Evolutionary conservation across 1,284 basidiomycete genomes (phyloP).

Genomic region (Entoloma clypeatum): DNA sequence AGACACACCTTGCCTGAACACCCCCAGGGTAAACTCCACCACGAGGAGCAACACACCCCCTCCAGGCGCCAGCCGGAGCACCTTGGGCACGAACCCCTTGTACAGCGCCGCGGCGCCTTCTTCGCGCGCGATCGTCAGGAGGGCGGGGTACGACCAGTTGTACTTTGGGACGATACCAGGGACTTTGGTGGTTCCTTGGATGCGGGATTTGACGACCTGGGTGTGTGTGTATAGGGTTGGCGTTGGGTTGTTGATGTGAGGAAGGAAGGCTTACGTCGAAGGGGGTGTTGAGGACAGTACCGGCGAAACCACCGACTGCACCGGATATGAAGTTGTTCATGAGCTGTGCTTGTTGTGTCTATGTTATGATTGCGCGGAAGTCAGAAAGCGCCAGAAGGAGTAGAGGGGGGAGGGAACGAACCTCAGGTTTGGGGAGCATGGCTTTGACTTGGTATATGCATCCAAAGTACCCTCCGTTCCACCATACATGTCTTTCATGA

Average conservation of each 20-base stretch:
- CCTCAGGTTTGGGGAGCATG: slow-evolving; percentile 82
- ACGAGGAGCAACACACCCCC: slow-evolving; percentile 92
- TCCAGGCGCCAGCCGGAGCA: slow-evolving; percentile 86
- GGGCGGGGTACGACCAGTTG: slow-evolving; percentile 89
- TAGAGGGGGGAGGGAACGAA: slow-evolving; percentile 27
- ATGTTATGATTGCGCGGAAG: background rate
- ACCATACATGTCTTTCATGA: slow-evolving; percentile 67
- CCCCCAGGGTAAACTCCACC: slow-evolving; percentile 76
- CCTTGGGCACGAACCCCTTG: slow-evolving; percentile 89
- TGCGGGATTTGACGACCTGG: slow-evolving; percentile 94
- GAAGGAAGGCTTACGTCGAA: slow-evolving; percentile 47
- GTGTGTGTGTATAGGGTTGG: slow-evolving; percentile 10
- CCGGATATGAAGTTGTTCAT: slow-evolving; percentile 94
- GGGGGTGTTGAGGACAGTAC: slow-evolving; percentile 79
- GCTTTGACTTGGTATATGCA: slow-evolving; percentile 83
- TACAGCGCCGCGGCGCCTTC: slow-evolving; percentile 90
- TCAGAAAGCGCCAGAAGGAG: background rate
- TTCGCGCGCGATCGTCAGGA: slow-evolving; percentile 79
- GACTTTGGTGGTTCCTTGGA: slow-evolving; percentile 72
- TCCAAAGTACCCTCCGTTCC: slow-evolving; percentile 95
- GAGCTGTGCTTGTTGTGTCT: slow-evolving; percentile 71
- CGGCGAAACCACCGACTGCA: slow-evolving; percentile 86
- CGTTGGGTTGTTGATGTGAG: slow-evolving; percentile 3
- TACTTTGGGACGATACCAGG: slow-evolving; percentile 78
- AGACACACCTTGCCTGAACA: slow-evolving; percentile 68